Conservation (phyloP, 495 filamentous ascomycete genomes). For the Talaromyces proteolyticus region DNA sequence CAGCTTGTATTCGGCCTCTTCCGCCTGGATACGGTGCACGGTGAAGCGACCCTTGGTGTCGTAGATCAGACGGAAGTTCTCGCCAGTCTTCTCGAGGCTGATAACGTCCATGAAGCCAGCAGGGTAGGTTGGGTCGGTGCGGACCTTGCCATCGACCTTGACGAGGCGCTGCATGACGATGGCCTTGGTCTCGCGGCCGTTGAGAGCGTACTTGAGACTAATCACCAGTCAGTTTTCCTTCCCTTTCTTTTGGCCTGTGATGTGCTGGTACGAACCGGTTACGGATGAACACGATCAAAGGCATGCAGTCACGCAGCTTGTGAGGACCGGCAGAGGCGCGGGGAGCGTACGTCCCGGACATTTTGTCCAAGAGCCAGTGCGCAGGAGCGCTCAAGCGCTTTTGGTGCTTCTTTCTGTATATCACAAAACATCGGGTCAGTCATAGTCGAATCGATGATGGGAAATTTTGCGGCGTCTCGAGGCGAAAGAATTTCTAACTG, state of each 20-base stretch:
- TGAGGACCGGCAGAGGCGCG: conserved; percentile 95
- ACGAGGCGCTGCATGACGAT: conserved; percentile 99
- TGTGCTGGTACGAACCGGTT: conserved; percentile 57
- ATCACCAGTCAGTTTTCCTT: conserved; percentile 11
- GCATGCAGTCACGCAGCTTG: conserved; percentile 98
- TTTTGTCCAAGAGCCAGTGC: conserved; percentile 99
- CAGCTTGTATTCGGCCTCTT: conserved; percentile 99
- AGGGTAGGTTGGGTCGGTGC: conserved; percentile 96
- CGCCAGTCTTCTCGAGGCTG: conserved; percentile 97
- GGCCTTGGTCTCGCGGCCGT: conserved; percentile 92
- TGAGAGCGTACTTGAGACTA: conserved; percentile 98
- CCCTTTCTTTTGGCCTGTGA: not conserved
- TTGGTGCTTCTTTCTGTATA: conserved; percentile 92
- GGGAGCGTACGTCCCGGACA: conserved; percentile 95
- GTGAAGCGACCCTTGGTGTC: conserved; percentile 99
- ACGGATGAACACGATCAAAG: conserved; percentile 97
- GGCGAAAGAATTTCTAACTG: too few species aligned
- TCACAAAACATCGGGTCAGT: conserved; percentile 31
- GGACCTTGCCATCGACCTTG: conserved; percentile 99
- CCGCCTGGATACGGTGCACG: conserved; percentile 94
- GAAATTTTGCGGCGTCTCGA: too few species aligned
- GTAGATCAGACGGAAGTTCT: conserved; percentile 99
- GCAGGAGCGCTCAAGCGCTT: conserved; percentile 98
- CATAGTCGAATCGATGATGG: too few species aligned
- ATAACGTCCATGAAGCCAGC: conserved; percentile 99